Base-by-base conservation (phyloP, 352 stramenopile genomes). In the Pythium phragmitis region DNA sequence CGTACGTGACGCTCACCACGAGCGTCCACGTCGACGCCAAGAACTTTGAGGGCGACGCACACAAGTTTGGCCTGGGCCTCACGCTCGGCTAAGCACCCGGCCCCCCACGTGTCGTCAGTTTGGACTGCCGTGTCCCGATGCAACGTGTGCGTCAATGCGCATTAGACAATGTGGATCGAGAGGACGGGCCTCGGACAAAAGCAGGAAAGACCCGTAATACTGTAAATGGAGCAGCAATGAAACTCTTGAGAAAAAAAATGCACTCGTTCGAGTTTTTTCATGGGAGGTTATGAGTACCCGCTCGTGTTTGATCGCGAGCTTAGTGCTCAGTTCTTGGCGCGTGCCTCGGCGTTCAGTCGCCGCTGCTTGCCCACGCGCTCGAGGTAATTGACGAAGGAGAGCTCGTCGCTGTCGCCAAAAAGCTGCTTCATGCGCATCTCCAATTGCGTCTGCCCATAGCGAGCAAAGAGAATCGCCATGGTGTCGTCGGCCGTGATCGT, bases 381-480 rank as follows among this genome's bases (percentile, higher is more conserved):
- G 11, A 95, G 68, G 52, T 93, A 93, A 48, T 89, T 79, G 43
- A 92, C 81, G 49, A 95, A 93, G 13, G 57, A 80, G 63, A 93
- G 73, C 61, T 93, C 86, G 62, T 91, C 80, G 60, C 79, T 90
- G 58, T 97, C 89, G 12, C 90, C 89, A 58, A 97, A 97, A 43
- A 97, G 81, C 68, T 92, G 87, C 70, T 91, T 93, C 88, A 97
- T 96, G 65, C 91, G 83, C 71, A 86, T 89, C 66, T 97, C 91
- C 9, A 98, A 76, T 65, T 96, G 81, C 36, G 87, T 88, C 46
- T 93, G 85, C 26, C 83, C 88, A 59, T 97, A 97, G 42, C 96
- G 82, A 45, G 91, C 92, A 73, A 98, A 99, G 16, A 99, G 78
- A 70, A 99, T 98, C 56, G 97, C 94, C 96, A 99, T 99, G 3